phyloP scores from a whole-genome alignment of 192 early-diverging fungal species.

The Obelidium mucronatum region DNA sequence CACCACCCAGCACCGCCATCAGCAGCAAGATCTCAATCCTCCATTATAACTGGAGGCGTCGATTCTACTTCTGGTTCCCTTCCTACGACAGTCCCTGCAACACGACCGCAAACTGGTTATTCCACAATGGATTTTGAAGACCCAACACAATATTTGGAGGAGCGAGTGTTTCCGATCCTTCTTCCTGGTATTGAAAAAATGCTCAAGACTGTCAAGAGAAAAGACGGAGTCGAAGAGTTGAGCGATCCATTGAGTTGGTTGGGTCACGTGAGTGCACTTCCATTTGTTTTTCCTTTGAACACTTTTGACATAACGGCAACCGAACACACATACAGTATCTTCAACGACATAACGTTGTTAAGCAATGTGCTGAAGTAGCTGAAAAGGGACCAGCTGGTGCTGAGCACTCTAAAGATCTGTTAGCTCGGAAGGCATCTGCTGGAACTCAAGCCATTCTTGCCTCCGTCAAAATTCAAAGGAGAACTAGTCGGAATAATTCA shows the following conservation, averaged over 20 bases:
- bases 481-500: no score
- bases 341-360: background rate
- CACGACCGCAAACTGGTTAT: background rate
- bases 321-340: background rate
- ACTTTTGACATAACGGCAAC: no score
- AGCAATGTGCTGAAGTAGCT: background rate
- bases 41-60: background rate
- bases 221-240: slow-evolving; percentile 43
- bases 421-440: no score
- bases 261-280: background rate
- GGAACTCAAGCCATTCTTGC: no score
- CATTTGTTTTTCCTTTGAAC: no score
- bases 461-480: no score
- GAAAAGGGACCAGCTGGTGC: no score
- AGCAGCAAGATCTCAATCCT: background rate
- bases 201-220: slow-evolving; percentile 36
- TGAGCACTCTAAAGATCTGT: no score
- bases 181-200: slow-evolving; percentile 43
- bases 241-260: background rate
- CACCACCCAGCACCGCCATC: no score
- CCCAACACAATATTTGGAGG: slow-evolving; percentile 38
- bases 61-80: background rate
- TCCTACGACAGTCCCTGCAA: background rate
- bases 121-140: slow-evolving; percentile 14
- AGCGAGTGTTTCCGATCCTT: slow-evolving; percentile 36